Evolutionary conservation across 164 flowering plant genomes (phyloP).

Genomic region (Nelumbo lutea): DNA sequence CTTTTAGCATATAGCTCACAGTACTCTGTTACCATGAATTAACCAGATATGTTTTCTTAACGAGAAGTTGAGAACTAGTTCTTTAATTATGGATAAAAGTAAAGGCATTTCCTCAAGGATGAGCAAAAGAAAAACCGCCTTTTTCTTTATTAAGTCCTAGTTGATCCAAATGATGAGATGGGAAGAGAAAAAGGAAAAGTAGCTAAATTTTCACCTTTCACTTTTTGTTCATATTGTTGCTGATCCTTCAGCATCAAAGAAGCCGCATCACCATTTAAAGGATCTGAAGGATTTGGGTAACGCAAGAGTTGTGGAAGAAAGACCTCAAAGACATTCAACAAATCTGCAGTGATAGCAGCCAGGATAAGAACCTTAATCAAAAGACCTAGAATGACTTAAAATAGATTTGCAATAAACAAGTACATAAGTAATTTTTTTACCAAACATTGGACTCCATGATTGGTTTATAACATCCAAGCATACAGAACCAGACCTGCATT

Average conservation of each 20-base stretch:
- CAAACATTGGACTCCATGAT: slow-evolving; percentile 99
- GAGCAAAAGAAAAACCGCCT: not conserved
- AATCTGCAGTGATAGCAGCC: slow-evolving; percentile 44
- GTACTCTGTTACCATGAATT: slow-evolving; percentile 35
- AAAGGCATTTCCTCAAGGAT: not conserved
- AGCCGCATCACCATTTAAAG: slow-evolving; percentile 76
- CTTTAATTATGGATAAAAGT: no score
- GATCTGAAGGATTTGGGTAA: slow-evolving; percentile 79
- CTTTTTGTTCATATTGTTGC: slow-evolving; percentile 60
- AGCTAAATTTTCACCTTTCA: slow-evolving; percentile 42
- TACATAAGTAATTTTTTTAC: slow-evolving; percentile 28
- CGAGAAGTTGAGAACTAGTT: no score
- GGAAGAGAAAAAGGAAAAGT: slow-evolving; percentile 1
- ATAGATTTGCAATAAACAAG: not conserved
- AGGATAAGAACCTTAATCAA: not conserved
- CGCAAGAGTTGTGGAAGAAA: slow-evolving; percentile 81
- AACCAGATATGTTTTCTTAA: slow-evolving; percentile 1
- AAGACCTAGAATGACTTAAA: no score
- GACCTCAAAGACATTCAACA: slow-evolving; percentile 63
- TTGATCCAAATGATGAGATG: not conserved
- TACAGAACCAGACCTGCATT: slow-evolving; percentile 90
- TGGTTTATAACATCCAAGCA: slow-evolving; percentile 98
- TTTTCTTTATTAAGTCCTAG: not conserved
- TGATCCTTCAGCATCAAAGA: slow-evolving; percentile 68
- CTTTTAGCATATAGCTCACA: slow-evolving; percentile 51